phyloP scores from a whole-genome alignment of 495 filamentous ascomycete genomes.

The Penicillium macrosclerotiorum region DNA sequence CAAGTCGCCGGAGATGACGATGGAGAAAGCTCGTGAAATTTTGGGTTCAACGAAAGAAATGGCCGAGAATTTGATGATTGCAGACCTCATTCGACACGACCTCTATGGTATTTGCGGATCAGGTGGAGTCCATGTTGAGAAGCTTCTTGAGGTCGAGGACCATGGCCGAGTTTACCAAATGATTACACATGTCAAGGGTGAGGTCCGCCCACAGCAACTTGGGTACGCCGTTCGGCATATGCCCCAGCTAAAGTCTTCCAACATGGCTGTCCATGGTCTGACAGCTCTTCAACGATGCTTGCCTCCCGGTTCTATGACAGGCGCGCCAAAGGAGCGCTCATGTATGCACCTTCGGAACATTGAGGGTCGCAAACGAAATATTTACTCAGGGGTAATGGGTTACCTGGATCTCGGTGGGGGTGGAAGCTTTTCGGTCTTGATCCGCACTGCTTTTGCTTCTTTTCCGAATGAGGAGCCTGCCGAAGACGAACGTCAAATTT shows the following conservation, averaged over 20 bases:
- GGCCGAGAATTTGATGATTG: slow-evolving; percentile 98
- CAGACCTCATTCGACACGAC: slow-evolving; percentile 91
- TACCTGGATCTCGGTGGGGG: slow-evolving; percentile 83
- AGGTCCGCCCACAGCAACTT: slow-evolving; percentile 40
- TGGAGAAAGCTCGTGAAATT: slow-evolving; percentile 63
- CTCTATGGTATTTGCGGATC: slow-evolving; percentile 75
- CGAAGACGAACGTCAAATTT: slow-evolving; percentile 52
- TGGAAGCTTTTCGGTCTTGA: slow-evolving; percentile 86
- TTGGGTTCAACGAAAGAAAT: slow-evolving; percentile 81
- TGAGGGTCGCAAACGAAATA: slow-evolving; percentile 63
- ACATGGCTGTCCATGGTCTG: slow-evolving; percentile 56
- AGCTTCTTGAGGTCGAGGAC: slow-evolving; percentile 83
- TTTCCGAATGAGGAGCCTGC: slow-evolving; percentile 47
- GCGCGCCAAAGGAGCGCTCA: slow-evolving; percentile 85
- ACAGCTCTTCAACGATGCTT: slow-evolving; percentile 75
- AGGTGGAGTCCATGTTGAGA: slow-evolving; percentile 60
- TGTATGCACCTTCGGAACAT: slow-evolving; percentile 75
- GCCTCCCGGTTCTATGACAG: slow-evolving; percentile 93
- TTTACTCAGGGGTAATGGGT: slow-evolving; percentile 88
- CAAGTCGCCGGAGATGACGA: slow-evolving; percentile 63
- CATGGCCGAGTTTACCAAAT: slow-evolving; percentile 87
- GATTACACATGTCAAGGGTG: slow-evolving; percentile 79
- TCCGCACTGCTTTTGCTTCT: slow-evolving; percentile 68
- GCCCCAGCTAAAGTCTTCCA: slow-evolving; percentile 30
- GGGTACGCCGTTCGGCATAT: slow-evolving; percentile 37